These are phyloP conservation scores for Hymenoscyphus albidus DNA, from an alignment of 2,329 filamentous ascomycete species.

Conservation along the genomic window DNA sequence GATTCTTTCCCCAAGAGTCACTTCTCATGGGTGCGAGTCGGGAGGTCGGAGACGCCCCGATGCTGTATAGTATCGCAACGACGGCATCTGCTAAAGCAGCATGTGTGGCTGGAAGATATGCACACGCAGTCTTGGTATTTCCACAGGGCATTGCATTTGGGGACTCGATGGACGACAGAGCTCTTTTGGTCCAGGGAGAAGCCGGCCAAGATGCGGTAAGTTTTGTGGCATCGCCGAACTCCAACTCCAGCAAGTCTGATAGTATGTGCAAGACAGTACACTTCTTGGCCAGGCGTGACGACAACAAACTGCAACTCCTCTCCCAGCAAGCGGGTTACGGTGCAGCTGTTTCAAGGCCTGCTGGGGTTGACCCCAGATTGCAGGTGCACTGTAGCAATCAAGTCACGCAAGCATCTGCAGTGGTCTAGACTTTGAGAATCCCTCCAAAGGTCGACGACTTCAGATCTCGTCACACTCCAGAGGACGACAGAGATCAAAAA, in stretches of 20 bases:
- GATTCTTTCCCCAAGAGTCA: not conserved
- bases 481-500: not conserved
- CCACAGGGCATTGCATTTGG: not conserved
- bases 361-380: not conserved
- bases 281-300: not conserved
- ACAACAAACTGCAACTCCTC: not conserved
- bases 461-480: not conserved
- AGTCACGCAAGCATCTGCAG: slow-evolving; percentile 2
- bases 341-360: not conserved
- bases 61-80: not conserved
- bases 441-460: not conserved
- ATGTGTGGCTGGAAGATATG: slow-evolving; percentile 8
- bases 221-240: not conserved
- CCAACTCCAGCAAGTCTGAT: not conserved
- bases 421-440: not conserved
- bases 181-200: too few relatives aligned
- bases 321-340: not conserved
- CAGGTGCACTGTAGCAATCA: not conserved
- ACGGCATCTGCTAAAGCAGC: slow-evolving; percentile 3
- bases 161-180: not conserved
- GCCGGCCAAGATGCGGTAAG: too few relatives aligned
- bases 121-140: not conserved
- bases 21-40: not conserved
- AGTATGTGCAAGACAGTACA: not conserved
- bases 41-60: not conserved